Evolutionary conservation across 179 eudicot species (phyloP).

Genomic region (Patellifolia procumbens): DNA sequence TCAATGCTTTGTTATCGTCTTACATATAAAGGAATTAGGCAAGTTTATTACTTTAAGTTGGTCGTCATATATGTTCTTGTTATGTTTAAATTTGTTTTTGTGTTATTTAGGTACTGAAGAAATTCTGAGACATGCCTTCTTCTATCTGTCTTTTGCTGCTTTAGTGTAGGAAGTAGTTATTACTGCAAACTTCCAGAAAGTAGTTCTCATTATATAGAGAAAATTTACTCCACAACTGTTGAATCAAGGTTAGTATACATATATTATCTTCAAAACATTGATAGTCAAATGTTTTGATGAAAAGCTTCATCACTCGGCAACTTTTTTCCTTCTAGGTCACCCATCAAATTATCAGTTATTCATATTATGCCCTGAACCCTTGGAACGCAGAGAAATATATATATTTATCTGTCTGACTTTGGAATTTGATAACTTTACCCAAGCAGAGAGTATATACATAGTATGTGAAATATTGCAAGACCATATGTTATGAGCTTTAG

Average conservation of each 20-base stretch:
- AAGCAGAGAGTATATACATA: too few relatives aligned
- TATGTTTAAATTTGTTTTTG: not conserved
- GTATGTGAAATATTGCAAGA: not conserved
- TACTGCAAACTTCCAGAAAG: not conserved
- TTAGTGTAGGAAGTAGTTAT: slow-evolving; percentile 18
- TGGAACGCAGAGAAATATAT: not conserved
- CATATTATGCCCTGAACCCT: not conserved
- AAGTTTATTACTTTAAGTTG: not conserved
- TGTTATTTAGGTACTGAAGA: not conserved
- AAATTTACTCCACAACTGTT: not conserved
- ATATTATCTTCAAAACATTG: not conserved
- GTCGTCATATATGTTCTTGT: not conserved
- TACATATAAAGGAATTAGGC: not conserved
- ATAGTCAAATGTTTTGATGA: not conserved
- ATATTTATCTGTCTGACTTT: not conserved
- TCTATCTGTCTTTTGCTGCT: not conserved
- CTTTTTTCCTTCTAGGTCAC: not conserved
- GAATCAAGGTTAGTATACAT: slow-evolving; percentile 21
- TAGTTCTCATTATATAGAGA: slow-evolving; percentile 3
- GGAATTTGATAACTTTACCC: not conserved
- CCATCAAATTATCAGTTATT: not conserved
- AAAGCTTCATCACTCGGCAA: not conserved
- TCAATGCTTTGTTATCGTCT: not conserved
- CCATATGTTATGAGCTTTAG: not conserved
- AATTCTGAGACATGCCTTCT: not conserved